Percentiles rank a stretch among this genome's conserved stretches.
These are phyloP conservation scores for Tolypocladium ovalisporum DNA, from an alignment of 2,329 filamentous ascomycete genomes.

Conservation along the genomic window DNA sequence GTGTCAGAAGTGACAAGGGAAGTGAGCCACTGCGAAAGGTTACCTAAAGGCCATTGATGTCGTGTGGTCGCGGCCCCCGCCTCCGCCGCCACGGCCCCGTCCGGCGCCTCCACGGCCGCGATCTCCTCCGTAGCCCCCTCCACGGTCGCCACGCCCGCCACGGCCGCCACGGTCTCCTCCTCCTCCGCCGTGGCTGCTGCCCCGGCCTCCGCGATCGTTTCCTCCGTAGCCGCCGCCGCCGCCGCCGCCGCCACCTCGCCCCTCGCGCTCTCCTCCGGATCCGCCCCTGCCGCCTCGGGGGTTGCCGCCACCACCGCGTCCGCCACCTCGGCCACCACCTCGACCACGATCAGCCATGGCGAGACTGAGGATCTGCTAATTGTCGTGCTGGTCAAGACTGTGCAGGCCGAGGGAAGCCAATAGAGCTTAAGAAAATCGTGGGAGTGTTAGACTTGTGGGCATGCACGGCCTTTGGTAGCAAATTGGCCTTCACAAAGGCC, in stretches of 20 bases:
- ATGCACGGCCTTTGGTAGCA: too few species aligned
- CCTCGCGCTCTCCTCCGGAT: conserved; percentile 4
- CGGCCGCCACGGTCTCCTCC: conserved; percentile 13
- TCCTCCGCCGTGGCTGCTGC: conserved; percentile 5
- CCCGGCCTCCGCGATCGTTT: conserved; percentile 4
- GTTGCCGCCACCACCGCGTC: conserved; percentile 1
- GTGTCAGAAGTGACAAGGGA: neutral
- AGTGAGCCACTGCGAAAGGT: neutral
- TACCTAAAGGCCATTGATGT: neutral
- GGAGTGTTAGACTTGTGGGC: neutral
- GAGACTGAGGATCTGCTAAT: neutral
- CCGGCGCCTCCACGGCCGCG: conserved; percentile 10
- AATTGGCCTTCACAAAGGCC: too few species aligned
- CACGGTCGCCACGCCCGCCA: conserved; percentile 6
- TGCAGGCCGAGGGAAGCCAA: neutral
- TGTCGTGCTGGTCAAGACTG: neutral
- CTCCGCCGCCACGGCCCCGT: conserved; percentile 11
- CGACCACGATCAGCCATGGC: conserved; percentile 18
- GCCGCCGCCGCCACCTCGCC: neutral
- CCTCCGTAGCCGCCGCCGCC: too few species aligned
- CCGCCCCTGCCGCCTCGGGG: conserved; percentile 8
- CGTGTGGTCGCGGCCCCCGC: conserved; percentile 4
- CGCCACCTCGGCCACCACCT: conserved; percentile 7
- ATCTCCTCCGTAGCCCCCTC: conserved; percentile 11
- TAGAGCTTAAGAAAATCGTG: too few species aligned